Percentiles rank a stretch among this genome's conserved stretches.
Conservation (phyloP, 225 moss, liverwort and hornwort species). For the Ulota crispa region DNA sequence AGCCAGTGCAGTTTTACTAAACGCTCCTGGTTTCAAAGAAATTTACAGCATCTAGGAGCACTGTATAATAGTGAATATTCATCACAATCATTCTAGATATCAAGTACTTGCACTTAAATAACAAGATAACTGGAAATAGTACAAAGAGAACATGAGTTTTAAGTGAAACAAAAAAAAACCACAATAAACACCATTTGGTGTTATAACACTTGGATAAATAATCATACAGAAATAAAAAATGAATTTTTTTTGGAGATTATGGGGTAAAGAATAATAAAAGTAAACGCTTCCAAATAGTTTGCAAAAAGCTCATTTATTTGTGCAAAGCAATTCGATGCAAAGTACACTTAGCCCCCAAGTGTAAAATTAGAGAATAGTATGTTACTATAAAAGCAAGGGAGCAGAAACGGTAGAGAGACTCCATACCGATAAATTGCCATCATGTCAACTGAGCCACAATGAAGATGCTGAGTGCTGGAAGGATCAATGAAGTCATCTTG, state of each 20-base stretch:
- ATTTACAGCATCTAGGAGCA: background rate
- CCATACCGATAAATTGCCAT: slow-evolving; percentile 66
- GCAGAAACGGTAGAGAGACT: background rate
- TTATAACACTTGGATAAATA: too few relatives aligned
- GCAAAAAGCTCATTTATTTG: too few relatives aligned
- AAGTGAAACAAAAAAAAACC: background rate
- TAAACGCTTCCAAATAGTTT: too few relatives aligned
- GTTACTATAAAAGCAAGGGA: background rate
- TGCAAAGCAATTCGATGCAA: too few relatives aligned
- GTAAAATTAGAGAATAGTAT: too few relatives aligned
- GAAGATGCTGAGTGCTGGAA: slow-evolving; percentile 54
- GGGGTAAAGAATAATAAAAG: too few relatives aligned
- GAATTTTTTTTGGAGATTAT: too few relatives aligned
- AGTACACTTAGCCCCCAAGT: too few relatives aligned
- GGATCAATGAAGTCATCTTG: slow-evolving; percentile 73
- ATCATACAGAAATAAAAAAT: too few relatives aligned
- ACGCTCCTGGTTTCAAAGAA: background rate
- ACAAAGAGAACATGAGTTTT: slow-evolving; percentile 6
- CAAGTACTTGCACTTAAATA: background rate
- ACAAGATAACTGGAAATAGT: background rate
- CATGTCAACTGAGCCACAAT: slow-evolving; percentile 59
- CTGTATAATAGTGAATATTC: background rate
- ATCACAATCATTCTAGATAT: background rate
- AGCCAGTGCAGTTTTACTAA: background rate
- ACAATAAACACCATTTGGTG: too few relatives aligned